phyloP scores from a whole-genome alignment of 768 basidiomycete genomes.

The Podaxis rugospora region DNA sequence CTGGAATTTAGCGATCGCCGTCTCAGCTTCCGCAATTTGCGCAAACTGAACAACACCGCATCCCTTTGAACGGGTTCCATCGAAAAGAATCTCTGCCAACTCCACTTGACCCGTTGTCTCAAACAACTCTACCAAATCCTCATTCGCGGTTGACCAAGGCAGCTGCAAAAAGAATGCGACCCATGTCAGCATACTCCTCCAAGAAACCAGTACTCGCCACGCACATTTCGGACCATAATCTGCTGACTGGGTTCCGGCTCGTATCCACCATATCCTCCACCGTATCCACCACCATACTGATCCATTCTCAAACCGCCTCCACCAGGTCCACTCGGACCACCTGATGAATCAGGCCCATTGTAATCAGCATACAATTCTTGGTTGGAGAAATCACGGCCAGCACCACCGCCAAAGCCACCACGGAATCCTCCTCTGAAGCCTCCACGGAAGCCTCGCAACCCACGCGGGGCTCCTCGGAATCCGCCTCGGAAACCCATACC shows the following conservation, averaged over 20 bases:
- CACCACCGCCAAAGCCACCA: conserved; percentile 55
- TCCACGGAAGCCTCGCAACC: conserved; percentile 34
- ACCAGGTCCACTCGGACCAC: conserved; percentile 30
- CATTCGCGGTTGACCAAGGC: conserved; percentile 98
- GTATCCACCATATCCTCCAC: conserved; percentile 26
- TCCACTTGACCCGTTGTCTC: conserved; percentile 97
- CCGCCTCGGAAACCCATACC: conserved; percentile 61
- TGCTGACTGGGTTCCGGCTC: conserved; percentile 90
- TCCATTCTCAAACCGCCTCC: conserved; percentile 34
- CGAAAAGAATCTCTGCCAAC: conserved; percentile 91
- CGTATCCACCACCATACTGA: conserved; percentile 28
- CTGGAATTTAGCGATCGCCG: conserved; percentile 95
- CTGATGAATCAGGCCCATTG: conserved; percentile 76
- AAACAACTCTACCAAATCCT: conserved; percentile 96
- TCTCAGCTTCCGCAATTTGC: conserved; percentile 84
- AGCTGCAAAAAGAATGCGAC: conserved; percentile 44
- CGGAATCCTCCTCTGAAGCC: conserved; percentile 56
- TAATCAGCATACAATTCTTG: conserved; percentile 92
- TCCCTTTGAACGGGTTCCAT: conserved; percentile 89
- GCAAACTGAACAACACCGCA: conserved; percentile 95
- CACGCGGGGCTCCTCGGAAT: conserved; percentile 26
- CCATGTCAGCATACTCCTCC: background rate
- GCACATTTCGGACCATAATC: conserved; percentile 96
- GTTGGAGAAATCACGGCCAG: conserved; percentile 76
- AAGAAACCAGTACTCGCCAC: conserved; percentile 30